Percentiles rank a stretch among this genome's conserved stretches.
Conservation (phyloP, 139 green algal species). For the Gonium pectorale region DNA sequence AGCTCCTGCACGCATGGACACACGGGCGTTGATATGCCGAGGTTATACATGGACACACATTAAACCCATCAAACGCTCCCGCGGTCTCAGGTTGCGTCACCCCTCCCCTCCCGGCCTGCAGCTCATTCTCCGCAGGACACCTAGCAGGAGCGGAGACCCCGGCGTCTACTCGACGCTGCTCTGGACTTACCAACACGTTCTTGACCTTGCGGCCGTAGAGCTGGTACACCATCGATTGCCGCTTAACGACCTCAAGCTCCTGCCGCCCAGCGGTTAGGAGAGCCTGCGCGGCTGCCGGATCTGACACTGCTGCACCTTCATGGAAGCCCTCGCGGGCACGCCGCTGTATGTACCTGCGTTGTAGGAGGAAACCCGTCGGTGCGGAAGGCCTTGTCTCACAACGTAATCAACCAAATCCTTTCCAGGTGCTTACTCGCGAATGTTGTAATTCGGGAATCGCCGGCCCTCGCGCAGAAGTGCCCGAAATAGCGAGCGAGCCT, state of each 20-base stretch:
- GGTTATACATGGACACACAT: not conserved
- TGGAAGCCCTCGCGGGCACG: constrained; percentile 67
- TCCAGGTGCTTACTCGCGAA: constrained; percentile 68
- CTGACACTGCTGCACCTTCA: not conserved
- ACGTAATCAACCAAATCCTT: not conserved
- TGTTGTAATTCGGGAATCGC: constrained; percentile 83
- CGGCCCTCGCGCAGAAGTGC: constrained; percentile 56
- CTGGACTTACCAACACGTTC: constrained; percentile 74
- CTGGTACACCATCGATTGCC: constrained; percentile 77
- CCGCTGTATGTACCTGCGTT: constrained; percentile 76
- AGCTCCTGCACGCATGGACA: constrained; percentile 14
- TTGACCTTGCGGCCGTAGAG: constrained; percentile 77
- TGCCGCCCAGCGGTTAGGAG: constrained; percentile 50
- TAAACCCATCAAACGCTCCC: not conserved
- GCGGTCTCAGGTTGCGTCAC: no score
- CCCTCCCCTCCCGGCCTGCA: no score
- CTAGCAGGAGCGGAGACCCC: not conserved
- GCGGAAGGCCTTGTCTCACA: not conserved
- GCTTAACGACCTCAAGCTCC: constrained; percentile 71
- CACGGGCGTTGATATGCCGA: not conserved
- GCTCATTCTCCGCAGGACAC: not conserved
- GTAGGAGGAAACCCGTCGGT: not conserved
- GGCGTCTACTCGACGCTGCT: not conserved
- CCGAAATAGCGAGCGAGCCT: constrained; percentile 50
- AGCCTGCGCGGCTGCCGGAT: constrained; percentile 34